Conservation (phyloP, 2,329 filamentous ascomycete species). For the Didymella segeticola region DNA sequence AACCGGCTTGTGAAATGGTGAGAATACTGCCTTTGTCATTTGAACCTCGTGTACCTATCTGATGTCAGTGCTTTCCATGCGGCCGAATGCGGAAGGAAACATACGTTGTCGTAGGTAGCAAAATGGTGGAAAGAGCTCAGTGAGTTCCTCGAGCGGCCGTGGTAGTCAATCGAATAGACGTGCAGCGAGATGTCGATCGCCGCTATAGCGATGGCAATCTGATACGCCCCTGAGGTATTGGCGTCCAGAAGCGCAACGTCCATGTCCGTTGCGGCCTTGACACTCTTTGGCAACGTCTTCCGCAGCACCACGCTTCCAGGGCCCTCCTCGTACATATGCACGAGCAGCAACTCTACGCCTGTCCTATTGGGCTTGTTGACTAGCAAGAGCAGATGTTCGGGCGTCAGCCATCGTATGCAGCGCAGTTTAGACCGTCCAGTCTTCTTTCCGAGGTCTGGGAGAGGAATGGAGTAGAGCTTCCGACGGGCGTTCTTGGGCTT, state of each 20-base stretch:
- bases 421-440: conserved; percentile 60
- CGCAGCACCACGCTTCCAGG: conserved; percentile 57
- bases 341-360: conserved; percentile 62
- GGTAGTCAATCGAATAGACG: conserved; percentile 78
- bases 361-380: conserved; percentile 62
- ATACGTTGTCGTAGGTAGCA: conserved; percentile 61
- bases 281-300: conserved; percentile 68
- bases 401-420: conserved; percentile 62
- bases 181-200: conserved; percentile 80
- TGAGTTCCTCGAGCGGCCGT: conserved; percentile 54
- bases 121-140: conserved; percentile 59
- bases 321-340: conserved; percentile 66
- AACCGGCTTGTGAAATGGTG: conserved; percentile 53
- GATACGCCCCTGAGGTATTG: conserved; percentile 67
- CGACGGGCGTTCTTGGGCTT: conserved; percentile 35
- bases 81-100: background rate
- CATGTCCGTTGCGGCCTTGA: conserved; percentile 78
- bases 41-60: conserved; percentile 56
- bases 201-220: conserved; percentile 81
- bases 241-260: conserved; percentile 74
- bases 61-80: conserved; percentile 11
- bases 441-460: conserved; percentile 44
- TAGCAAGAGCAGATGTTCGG: conserved; percentile 61
- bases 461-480: conserved; percentile 41
- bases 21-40: conserved; percentile 63